These are phyloP conservation scores for Pyrenula massariospora DNA, from an alignment of 495 filamentous ascomycete species.

Conservation along the genomic window DNA sequence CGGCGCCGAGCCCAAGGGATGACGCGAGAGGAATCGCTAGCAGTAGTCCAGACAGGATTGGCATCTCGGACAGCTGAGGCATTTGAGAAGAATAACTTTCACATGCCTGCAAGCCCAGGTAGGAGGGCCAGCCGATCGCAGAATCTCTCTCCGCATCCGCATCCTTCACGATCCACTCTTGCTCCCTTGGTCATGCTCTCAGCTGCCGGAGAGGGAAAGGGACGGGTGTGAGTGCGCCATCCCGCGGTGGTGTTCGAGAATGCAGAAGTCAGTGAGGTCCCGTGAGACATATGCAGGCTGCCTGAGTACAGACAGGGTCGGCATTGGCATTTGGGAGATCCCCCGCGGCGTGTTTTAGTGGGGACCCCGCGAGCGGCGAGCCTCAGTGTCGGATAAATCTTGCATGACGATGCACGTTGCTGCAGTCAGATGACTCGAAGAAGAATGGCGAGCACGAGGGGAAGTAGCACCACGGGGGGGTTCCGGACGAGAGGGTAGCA, in stretches of 20 bases:
- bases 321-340: neutral
- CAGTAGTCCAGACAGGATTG: neutral
- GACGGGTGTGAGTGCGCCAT: neutral
- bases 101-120: neutral
- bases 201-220: neutral
- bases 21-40: neutral
- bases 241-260: neutral
- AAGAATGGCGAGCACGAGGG: neutral
- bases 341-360: neutral
- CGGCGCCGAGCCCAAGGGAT: neutral
- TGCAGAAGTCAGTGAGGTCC: neutral
- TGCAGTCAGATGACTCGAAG: neutral
- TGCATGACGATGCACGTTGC: neutral
- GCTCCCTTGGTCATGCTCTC: neutral
- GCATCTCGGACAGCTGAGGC: neutral
- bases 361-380: neutral
- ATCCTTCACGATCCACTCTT: neutral
- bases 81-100: neutral
- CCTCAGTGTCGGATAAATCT: neutral
- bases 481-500: too few species aligned
- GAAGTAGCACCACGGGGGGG: too few species aligned
- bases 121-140: neutral
- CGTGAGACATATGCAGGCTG: neutral
- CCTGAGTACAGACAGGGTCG: neutral
- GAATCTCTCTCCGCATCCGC: neutral